These are phyloP conservation scores for Penicillium egyptiacum DNA, from an alignment of 495 filamentous ascomycete genomes.

Conservation along the genomic window DNA sequence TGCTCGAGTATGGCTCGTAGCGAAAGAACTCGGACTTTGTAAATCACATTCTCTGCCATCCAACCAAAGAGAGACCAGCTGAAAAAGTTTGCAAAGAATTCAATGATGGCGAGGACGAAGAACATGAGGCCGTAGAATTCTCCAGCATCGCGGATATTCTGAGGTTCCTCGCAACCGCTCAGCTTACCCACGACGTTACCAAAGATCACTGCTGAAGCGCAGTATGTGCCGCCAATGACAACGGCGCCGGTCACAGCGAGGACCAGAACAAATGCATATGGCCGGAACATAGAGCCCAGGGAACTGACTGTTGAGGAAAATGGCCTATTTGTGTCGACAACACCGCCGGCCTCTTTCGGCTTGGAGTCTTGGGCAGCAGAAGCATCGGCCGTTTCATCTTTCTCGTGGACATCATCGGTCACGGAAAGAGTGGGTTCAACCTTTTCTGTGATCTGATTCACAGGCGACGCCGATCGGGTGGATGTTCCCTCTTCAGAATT, in stretches of 20 bases:
- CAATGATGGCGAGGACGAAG: constrained; percentile 54
- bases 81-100: constrained; percentile 53
- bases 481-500: background rate
- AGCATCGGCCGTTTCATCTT: background rate
- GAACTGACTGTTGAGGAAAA: constrained; percentile 2
- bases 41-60: constrained; percentile 54
- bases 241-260: constrained; percentile 34
- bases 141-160: constrained; percentile 35
- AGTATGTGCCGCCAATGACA: constrained; percentile 43
- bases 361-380: background rate
- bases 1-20: constrained; percentile 54
- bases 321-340: background rate
- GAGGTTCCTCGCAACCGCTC: constrained; percentile 35
- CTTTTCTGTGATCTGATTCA: constrained; percentile 10
- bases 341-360: background rate
- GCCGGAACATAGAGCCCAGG: constrained; percentile 23
- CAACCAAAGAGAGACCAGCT: constrained; percentile 52
- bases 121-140: constrained; percentile 56
- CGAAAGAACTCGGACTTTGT: constrained; percentile 48
- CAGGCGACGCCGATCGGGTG: constrained; percentile 13
- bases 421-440: background rate
- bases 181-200: constrained; percentile 46
- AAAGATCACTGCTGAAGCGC: constrained; percentile 49
- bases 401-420: background rate
- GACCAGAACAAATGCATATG: constrained; percentile 33